Evolutionary conservation across 345 rosid genomes (phyloP).

Genomic region (Arabidopsis arenosa): DNA sequence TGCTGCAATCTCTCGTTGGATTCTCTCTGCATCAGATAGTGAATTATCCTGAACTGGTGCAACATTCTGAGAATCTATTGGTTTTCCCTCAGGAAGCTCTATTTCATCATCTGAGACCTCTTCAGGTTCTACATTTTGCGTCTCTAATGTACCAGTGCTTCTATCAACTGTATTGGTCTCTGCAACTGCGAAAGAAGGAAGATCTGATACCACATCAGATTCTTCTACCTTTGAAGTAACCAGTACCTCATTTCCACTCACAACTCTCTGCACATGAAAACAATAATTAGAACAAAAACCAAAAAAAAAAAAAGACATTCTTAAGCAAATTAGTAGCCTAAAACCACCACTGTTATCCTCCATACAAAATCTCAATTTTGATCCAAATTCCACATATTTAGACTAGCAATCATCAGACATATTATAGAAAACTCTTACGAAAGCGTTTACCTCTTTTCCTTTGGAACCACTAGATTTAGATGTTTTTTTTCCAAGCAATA

Average conservation of each 20-base stretch:
- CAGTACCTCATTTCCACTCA: constrained; percentile 55
- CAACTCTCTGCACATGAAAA: constrained; percentile 52
- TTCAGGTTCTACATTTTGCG: constrained; percentile 53
- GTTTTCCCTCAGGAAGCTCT: constrained; percentile 47
- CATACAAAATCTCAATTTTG: not conserved
- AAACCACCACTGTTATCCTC: not conserved
- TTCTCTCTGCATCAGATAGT: constrained; percentile 58
- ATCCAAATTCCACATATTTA: constrained; percentile 1
- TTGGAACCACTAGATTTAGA: constrained; percentile 66
- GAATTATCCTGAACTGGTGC: constrained; percentile 32
- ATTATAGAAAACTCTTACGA: not conserved
- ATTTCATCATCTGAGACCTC: constrained; percentile 49
- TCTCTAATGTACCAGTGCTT: constrained; percentile 52
- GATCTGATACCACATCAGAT: constrained; percentile 52
- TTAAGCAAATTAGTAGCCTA: not conserved
- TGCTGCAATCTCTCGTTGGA: constrained; percentile 70
- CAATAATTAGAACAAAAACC: not conserved
- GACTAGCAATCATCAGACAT: constrained; percentile 28
- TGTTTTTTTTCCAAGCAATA: constrained; percentile 80
- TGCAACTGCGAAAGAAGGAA: constrained; percentile 52
- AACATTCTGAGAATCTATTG: constrained; percentile 45
- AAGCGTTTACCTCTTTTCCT: constrained; percentile 65
- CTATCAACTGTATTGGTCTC: constrained; percentile 37
- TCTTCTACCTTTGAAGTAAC: constrained; percentile 65
- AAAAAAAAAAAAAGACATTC: not conserved